Base-by-base conservation (phyloP, 257 asterid genomes). In the Craterostigma plantagineum region DNA sequence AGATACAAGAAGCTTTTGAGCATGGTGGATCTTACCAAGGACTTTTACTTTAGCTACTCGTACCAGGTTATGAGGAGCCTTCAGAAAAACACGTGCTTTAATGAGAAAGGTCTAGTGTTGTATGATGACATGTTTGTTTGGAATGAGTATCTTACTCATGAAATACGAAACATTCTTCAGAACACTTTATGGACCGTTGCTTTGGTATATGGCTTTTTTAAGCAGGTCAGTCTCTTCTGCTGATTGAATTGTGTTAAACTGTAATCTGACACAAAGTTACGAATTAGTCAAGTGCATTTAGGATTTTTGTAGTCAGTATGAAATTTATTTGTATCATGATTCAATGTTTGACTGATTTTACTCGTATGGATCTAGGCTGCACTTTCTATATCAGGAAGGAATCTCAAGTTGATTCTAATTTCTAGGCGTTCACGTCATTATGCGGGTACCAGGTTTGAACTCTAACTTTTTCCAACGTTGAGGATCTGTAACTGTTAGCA, bases 21-120 rank as follows among this genome's bases (percentile, higher is more conserved):
- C 73, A 87, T 57, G 75, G 93, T 87, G 63, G 98, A 87, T 69
- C 95, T 87, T 40, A 82, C 98, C 0, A 87, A 87, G 81, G 95
- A 82, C 68, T 87, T 87, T 83, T 82, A 73, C 78, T 87, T 79
- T 59, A 87, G 98, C 61, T 87, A 87, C 75, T 87, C 98, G 45
- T 82, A 87, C 70, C 75, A 79, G 63, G 80, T 79, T 65, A 87
- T 87, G 98, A 66, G 81, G 62, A 87, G 95, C 62, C 72, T 87
- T 52, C 98, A 87, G 63, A 82, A 65, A 69, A 87, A 82, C 64
- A 68, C 70, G 75, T 63, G 67, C 65, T 73, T 63, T 45, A 50
- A 40, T 1, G 70, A 65, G 57, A 68, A 76, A 11, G 91, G 83
- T 46, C 70, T 60, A 53, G 77, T 65, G 63, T 45, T 71, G 33